phyloP scores from a whole-genome alignment of 2,329 filamentous ascomycete species.

The Berkeleyomyces rouxiae region DNA sequence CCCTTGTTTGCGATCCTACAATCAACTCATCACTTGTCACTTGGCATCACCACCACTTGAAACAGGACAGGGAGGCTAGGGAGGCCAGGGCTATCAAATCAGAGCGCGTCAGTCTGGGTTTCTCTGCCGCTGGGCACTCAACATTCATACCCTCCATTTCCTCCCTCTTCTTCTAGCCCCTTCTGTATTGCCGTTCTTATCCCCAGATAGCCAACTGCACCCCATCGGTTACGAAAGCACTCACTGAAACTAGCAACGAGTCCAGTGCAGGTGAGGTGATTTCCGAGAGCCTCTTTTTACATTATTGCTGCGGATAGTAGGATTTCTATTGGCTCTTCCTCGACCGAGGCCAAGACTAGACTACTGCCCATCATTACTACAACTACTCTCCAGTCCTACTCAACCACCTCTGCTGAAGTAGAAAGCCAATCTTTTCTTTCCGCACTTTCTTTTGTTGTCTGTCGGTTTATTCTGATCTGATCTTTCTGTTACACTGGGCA shows the following conservation, averaged over 20 bases:
- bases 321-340: not conserved
- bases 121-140: not conserved
- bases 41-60: not conserved
- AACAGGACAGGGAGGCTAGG: not conserved
- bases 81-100: not conserved
- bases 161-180: not conserved
- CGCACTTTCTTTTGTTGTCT: not conserved
- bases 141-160: not conserved
- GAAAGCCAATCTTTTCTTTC: not conserved
- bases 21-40: not conserved
- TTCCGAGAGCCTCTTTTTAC: not conserved
- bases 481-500: slow-evolving; percentile 1
- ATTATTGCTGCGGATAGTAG: not conserved
- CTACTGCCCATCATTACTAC: not conserved
- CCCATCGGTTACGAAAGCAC: not conserved
- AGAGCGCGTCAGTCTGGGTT: not conserved
- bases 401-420: not conserved
- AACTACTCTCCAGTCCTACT: not conserved
- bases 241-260: not conserved
- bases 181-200: not conserved
- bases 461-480: not conserved
- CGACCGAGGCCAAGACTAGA: not conserved
- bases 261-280: not conserved
- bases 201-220: not conserved
- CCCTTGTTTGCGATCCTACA: not conserved